A percentile compares a stretch with the other conserved stretches of the same genome.
Evolutionary conservation across 148 eudicot genomes (phyloP).

Genomic region (Tetragonia tetragonoides): DNA sequence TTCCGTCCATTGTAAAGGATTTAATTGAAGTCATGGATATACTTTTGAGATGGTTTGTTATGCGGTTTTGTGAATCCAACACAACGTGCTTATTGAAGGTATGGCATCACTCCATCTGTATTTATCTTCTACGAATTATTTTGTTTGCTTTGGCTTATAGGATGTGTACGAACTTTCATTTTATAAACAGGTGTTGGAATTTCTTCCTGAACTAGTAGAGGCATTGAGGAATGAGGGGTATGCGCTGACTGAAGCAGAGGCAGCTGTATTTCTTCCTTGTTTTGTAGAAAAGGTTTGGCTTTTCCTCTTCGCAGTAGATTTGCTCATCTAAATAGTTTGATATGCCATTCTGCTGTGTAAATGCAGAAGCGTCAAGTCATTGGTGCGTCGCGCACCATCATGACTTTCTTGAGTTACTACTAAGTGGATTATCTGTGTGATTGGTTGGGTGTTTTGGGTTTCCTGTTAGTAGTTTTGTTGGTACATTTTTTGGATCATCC

Average conservation of each 20-base stretch:
- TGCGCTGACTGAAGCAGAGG: constrained; percentile 87
- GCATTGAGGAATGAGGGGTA: constrained; percentile 78
- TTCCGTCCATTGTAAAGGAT: constrained; percentile 75
- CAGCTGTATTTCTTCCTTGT: constrained; percentile 85
- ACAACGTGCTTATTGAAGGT: constrained; percentile 96
- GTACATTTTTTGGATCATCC: neutral
- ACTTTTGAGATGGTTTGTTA: constrained; percentile 89
- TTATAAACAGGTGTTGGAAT: constrained; percentile 68
- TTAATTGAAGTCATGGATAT: constrained; percentile 81
- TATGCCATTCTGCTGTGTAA: neutral
- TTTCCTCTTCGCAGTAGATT: neutral
- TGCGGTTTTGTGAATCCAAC: constrained; percentile 89
- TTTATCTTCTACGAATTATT: neutral
- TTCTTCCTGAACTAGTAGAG: constrained; percentile 87
- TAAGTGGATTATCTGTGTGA: neutral
- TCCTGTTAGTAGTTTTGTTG: neutral
- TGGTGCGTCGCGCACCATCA: neutral
- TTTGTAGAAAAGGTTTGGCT: constrained; percentile 79
- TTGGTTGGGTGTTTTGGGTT: too few species aligned
- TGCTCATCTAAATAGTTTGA: neutral
- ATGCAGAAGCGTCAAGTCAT: neutral
- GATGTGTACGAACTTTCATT: neutral
- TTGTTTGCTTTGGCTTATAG: neutral
- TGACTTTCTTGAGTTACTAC: neutral
- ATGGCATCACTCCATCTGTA: neutral